Base-by-base conservation (phyloP, 805 yeast species). In the Kazachstania viticola region DNA sequence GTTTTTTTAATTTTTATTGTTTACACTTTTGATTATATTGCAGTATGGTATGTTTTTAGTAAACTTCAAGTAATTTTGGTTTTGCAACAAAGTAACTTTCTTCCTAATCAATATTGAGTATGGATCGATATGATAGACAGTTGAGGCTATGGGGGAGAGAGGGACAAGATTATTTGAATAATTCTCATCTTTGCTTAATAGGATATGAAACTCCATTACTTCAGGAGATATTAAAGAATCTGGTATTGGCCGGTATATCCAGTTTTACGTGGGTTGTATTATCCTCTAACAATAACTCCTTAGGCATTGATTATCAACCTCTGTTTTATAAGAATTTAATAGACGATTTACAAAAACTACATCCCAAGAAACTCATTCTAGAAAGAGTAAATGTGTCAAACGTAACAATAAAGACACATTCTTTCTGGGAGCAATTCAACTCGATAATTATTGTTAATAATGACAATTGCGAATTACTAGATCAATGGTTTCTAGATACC, bases 61-160 rank as follows among this genome's bases (percentile, higher is more conserved):
- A n/a, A n/a, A n/a, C n/a, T n/a, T n/a, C n/a, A n/a, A n/a, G n/a
- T n/a, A n/a, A n/a, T n/a, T n/a, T n/a, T n/a, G n/a, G n/a, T n/a
- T n/a, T n/a, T n/a, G n/a, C n/a, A n/a, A n/a, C n/a, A n/a, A n/a
- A n/a, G n/a, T n/a, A n/a, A n/a, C n/a, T n/a, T n/a, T n/a, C n/a
- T n/a, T n/a, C n/a, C n/a, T 12, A 14, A 25, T 13, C 15, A 29
- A 17, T n/a, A 4, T 9, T 6, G 11, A 17, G 25, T n/a, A 48
- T 47, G 44, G 62, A 64, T 30, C 75, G 75, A 38, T 85, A 82
- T 49, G 95, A 87, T 54, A 67, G 98, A 24, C 97, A 88, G 50
- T 59, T 88, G 36, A 68, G 96, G 23, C 59, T 88, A 12, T 88
- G 97, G 97, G 85, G 82, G 1, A 46, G 67, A 0, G 54, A 65